Percentiles rank a stretch among this genome's conserved stretches.
These are phyloP conservation scores for Penicillium sp. DNA, from an alignment of 2,329 filamentous ascomycete species.

Conservation along the genomic window DNA sequence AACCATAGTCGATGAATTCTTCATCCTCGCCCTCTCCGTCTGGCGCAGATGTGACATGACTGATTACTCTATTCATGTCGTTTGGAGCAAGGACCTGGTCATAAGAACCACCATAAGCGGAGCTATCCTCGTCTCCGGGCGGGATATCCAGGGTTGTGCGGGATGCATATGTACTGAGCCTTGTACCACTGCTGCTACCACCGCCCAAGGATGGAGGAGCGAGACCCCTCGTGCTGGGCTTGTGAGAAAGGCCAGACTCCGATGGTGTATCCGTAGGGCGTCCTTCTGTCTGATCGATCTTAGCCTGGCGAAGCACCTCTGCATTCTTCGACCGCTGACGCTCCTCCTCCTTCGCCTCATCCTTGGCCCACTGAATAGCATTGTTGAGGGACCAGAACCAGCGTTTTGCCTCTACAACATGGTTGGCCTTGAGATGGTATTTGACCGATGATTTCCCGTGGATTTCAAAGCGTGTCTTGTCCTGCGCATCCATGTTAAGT, in stretches of 20 bases:
- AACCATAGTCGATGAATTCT: constrained; percentile 77
- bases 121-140: constrained; percentile 55
- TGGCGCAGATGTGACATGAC: constrained; percentile 51
- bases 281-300: constrained; percentile 67
- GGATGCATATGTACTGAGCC: constrained; percentile 51
- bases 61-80: constrained; percentile 51
- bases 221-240: constrained; percentile 39
- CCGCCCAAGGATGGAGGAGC: constrained; percentile 38
- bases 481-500: constrained; percentile 92
- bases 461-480: constrained; percentile 97
- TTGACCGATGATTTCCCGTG: constrained; percentile 98
- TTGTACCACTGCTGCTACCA: constrained; percentile 43
- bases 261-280: constrained; percentile 50
- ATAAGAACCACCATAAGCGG: constrained; percentile 52
- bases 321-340: constrained; percentile 71
- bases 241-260: constrained; percentile 35
- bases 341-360: constrained; percentile 90
- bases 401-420: constrained; percentile 94
- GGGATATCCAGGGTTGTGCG: constrained; percentile 50
- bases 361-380: constrained; percentile 96
- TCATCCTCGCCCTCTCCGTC: constrained; percentile 69
- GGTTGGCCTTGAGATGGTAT: constrained; percentile 95
- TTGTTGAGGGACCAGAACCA: constrained; percentile 99
- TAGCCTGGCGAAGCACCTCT: constrained; percentile 74
- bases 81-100: constrained; percentile 55